These are phyloP conservation scores for Fomitopsis schrenkii DNA, from an alignment of 1,284 basidiomycete species.

Conservation along the genomic window DNA sequence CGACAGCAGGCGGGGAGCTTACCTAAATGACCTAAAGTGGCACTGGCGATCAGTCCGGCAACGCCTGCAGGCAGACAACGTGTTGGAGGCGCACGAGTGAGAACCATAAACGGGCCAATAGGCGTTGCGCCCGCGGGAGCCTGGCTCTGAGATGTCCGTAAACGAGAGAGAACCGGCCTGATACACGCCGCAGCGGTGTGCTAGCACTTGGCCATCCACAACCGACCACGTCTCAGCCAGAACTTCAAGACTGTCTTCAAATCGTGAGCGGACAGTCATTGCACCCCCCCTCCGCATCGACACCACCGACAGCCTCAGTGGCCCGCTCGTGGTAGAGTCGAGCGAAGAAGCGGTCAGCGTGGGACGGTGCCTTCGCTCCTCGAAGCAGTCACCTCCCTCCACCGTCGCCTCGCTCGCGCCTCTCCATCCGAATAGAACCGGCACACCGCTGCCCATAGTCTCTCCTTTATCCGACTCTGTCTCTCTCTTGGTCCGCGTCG, in stretches of 20 bases:
- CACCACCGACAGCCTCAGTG: conserved; percentile 16
- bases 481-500: conserved; percentile 19
- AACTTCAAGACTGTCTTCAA: conserved; percentile 4
- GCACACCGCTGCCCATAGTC: conserved; percentile 19
- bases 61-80: conserved; percentile 38
- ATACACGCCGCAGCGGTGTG: conserved; percentile 26
- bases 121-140: conserved; percentile 20
- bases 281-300: conserved; percentile 8
- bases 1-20: conserved; percentile 21
- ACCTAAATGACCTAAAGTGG: conserved; percentile 28
- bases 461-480: conserved; percentile 20
- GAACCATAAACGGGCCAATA: conserved; percentile 25
- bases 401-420: conserved; percentile 1
- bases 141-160: conserved; percentile 23
- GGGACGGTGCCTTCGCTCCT: conserved; percentile 9
- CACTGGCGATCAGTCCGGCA: conserved; percentile 21
- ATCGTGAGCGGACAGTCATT: conserved; percentile 19
- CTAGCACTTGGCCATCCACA: conserved; percentile 21
- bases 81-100: conserved; percentile 25
- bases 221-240: conserved; percentile 1
- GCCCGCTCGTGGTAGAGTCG: conserved; percentile 6
- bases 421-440: conserved; percentile 14
- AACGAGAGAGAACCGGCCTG: conserved; percentile 21
- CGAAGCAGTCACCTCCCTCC: conserved; percentile 8
- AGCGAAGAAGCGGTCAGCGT: conserved; percentile 16